Evolutionary conservation across 1,284 basidiomycete species (phyloP).

Genomic region (Sporisorium iseilematis-ciliati): DNA sequence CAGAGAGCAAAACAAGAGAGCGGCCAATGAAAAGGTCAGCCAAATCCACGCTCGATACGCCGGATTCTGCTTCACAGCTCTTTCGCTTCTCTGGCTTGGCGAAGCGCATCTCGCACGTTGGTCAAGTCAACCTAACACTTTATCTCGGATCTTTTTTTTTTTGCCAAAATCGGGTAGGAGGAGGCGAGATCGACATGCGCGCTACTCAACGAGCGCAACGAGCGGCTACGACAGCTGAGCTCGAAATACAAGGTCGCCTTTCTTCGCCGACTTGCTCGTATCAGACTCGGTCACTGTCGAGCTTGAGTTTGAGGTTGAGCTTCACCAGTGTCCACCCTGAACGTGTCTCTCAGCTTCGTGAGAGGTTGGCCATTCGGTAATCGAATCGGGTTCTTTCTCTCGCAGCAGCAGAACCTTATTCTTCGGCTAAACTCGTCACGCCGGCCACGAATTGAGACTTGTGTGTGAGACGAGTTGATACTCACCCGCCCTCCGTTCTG

Average conservation of each 20-base stretch:
- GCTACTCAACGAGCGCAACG: conserved; percentile 1
- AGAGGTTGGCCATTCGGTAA: not conserved
- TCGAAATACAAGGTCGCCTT: not conserved
- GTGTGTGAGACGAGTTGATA: not conserved
- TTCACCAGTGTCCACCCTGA: not conserved
- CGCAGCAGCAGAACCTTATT: not conserved
- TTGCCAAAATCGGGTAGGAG: no score
- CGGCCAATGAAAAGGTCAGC: no score
- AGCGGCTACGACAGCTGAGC: not conserved
- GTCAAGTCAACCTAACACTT: no score
- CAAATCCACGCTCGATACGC: no score
- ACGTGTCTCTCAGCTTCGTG: not conserved
- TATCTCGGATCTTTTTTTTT: no score
- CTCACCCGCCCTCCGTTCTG: not conserved
- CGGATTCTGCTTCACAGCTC: no score
- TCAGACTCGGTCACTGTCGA: not conserved
- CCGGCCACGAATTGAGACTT: not conserved
- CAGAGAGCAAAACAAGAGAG: no score
- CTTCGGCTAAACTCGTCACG: not conserved
- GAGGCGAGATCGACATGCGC: not conserved
- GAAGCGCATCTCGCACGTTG: no score
- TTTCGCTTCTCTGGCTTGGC: no score
- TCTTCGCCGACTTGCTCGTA: not conserved
- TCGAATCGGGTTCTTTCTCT: not conserved
- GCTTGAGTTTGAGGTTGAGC: not conserved